phyloP scores from a whole-genome alignment of 108 stramenopile genomes.

The Cyclotella cryptica region DNA sequence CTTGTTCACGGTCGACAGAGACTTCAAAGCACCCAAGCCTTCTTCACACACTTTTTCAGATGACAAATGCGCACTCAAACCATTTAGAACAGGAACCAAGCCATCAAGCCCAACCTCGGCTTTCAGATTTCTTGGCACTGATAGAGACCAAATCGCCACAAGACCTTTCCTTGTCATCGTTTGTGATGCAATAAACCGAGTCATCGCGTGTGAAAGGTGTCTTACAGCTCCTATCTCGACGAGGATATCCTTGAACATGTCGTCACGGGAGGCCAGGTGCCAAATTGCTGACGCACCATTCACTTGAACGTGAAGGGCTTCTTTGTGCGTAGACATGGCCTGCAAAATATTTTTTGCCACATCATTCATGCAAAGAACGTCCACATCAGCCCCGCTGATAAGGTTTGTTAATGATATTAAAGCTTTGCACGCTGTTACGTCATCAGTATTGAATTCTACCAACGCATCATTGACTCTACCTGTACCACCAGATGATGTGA shows the following conservation, averaged over 20 bases:
- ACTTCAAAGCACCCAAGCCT: constrained; percentile 34
- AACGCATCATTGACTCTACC: constrained; percentile 31
- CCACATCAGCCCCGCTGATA: constrained; percentile 36
- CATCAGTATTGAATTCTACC: constrained; percentile 27
- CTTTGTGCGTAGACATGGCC: neutral
- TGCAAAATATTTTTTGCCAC: constrained; percentile 11
- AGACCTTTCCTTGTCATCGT: constrained; percentile 32
- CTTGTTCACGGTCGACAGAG: constrained; percentile 21
- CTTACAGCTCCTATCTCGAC: constrained; percentile 16
- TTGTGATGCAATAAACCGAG: constrained; percentile 19
- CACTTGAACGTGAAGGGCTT: constrained; percentile 16
- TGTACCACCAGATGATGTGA: constrained; percentile 33
- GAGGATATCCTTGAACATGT: constrained; percentile 26
- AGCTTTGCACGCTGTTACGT: constrained; percentile 33
- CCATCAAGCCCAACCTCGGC: constrained; percentile 25
- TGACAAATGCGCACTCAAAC: constrained; percentile 27
- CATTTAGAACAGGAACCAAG: constrained; percentile 24
- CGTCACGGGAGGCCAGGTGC: constrained; percentile 12
- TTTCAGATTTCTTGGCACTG: constrained; percentile 25
- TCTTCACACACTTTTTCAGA: constrained; percentile 26
- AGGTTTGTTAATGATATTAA: constrained; percentile 41
- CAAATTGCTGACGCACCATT: constrained; percentile 19
- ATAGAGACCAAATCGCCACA: constrained; percentile 30
- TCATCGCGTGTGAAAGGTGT: constrained; percentile 29
- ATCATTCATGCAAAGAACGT: constrained; percentile 18